phyloP scores from a whole-genome alignment of 1,284 basidiomycete genomes.

The Rhodofomes roseus region DNA sequence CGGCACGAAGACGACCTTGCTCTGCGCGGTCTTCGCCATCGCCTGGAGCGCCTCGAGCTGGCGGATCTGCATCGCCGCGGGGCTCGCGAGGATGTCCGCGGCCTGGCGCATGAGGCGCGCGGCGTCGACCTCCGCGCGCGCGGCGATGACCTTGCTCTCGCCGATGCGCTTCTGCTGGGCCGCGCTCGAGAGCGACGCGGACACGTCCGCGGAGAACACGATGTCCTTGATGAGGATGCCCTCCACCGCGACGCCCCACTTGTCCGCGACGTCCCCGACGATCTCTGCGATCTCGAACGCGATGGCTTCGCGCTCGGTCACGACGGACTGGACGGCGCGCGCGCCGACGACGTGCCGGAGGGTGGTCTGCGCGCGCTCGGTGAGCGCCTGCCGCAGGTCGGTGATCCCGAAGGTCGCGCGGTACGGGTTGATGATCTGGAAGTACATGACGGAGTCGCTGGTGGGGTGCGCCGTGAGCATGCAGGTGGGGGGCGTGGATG shows the following conservation, averaged over 20 bases:
- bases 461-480: conserved; percentile 4
- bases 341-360: conserved; percentile 93
- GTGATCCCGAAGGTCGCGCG: conserved; percentile 90
- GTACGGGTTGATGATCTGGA: conserved; percentile 84
- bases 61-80: conserved; percentile 96
- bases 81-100: conserved; percentile 87
- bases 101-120: conserved; percentile 94
- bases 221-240: conserved; percentile 94
- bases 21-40: conserved; percentile 69
- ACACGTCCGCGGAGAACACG: conserved; percentile 90
- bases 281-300: conserved; percentile 96
- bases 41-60: conserved; percentile 86
- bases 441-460: conserved; percentile 89
- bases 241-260: conserved; percentile 96
- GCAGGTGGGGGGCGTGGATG: neutral
- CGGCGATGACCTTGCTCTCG: conserved; percentile 95
- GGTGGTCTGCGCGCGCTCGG: conserved; percentile 94
- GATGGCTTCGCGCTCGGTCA: conserved; percentile 94
- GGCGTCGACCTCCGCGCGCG: conserved; percentile 92
- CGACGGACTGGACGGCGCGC: conserved; percentile 78
- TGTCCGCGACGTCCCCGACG: conserved; percentile 80
- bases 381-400: conserved; percentile 83
- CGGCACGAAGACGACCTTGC: conserved; percentile 93
- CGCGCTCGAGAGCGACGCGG: conserved; percentile 87
- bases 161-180: conserved; percentile 95